Percentiles rank a stretch among this genome's conserved stretches.
Evolutionary conservation across 1,284 basidiomycete genomes (phyloP).

Genomic region (Fomes fomentarius): DNA sequence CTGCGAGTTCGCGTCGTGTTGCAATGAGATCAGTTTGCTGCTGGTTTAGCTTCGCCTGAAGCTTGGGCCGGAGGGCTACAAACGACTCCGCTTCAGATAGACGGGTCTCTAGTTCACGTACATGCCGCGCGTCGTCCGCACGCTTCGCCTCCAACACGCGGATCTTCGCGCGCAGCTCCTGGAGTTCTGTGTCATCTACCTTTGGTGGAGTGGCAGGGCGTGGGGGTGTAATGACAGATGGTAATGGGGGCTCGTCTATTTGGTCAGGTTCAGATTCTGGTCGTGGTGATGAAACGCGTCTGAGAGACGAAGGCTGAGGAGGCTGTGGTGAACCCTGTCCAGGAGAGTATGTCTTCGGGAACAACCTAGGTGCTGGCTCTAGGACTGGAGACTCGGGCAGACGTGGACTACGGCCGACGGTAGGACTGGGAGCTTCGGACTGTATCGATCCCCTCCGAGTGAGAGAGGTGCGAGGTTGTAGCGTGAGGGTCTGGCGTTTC

Average conservation of each 20-base stretch:
- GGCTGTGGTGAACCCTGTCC: constrained; percentile 20
- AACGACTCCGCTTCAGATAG: constrained; percentile 86
- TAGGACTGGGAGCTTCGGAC: constrained; percentile 26
- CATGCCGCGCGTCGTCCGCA: constrained; percentile 81
- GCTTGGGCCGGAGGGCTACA: constrained; percentile 83
- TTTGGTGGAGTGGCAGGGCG: constrained; percentile 28
- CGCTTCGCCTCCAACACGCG: constrained; percentile 87
- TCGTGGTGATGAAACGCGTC: constrained; percentile 25
- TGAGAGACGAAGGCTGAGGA: constrained; percentile 27
- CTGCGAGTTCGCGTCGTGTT: constrained; percentile 67
- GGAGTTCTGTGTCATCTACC: constrained; percentile 63
- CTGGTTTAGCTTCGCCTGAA: constrained; percentile 84
- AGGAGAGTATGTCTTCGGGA: constrained; percentile 20
- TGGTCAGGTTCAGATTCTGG: constrained; percentile 17
- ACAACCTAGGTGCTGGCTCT: constrained; percentile 23
- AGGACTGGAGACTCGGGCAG: constrained; percentile 26
- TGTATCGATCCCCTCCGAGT: constrained; percentile 34
- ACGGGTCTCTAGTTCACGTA: constrained; percentile 85
- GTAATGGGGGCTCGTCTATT: neutral
- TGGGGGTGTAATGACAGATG: constrained; percentile 18
- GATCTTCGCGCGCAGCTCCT: constrained; percentile 84
- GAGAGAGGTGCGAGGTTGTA: constrained; percentile 36
- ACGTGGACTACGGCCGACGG: constrained; percentile 23
- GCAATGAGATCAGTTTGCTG: constrained; percentile 79
- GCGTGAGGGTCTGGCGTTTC: constrained; percentile 44